Base-by-base conservation (phyloP, 2,329 filamentous ascomycete genomes). In the Chaetothyriales sp. region DNA sequence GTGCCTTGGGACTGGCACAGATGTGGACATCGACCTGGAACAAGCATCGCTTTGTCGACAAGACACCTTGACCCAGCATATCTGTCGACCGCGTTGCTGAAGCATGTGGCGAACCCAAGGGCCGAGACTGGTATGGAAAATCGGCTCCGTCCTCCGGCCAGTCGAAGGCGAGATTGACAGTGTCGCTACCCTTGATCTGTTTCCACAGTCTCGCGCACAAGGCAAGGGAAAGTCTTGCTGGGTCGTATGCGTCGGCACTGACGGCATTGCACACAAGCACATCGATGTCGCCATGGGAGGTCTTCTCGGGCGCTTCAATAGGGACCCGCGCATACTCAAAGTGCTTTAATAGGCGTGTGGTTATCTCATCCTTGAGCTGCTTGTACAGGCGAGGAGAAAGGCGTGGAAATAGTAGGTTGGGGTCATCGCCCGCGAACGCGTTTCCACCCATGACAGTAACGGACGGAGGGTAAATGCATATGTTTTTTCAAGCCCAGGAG, bases 241-340 rank as follows among this genome's bases (percentile, higher is more conserved):
- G 10, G 33, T 40, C 33, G 33, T 13, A 40, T 40, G 15, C 5
- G 4, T 40, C 33, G 13, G 33, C 25, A 2, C 72, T 69, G 43
- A 59, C 59, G 1, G 65, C 64, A 5, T 67, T 63, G 0, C 82
- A 80, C 2, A 86, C 74, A 1, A 88, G 65, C 53, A 89, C 72
- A 65, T 92, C 86, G 40, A 94, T 69, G 58, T 92, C 87, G 18
- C 86, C 87, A 61, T 80, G 76, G 58, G 81, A 77, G 0, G 58
- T 44, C 65, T 92, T 92, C 1, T 65, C 81, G 0, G 86, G 85
- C 0, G 78, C 83, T 58, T 88, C 83, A 25, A 83, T 76, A 0
- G 85, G 81, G 0, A 76, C 73, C 0, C 72, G 75, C 4, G 85
- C 78, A 6, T 68, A 69, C 0, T 67, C 50, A 59, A 78, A 87